Base-by-base conservation (phyloP, 2,329 filamentous ascomycete genomes). In the Sphaerulina vaccinii region DNA sequence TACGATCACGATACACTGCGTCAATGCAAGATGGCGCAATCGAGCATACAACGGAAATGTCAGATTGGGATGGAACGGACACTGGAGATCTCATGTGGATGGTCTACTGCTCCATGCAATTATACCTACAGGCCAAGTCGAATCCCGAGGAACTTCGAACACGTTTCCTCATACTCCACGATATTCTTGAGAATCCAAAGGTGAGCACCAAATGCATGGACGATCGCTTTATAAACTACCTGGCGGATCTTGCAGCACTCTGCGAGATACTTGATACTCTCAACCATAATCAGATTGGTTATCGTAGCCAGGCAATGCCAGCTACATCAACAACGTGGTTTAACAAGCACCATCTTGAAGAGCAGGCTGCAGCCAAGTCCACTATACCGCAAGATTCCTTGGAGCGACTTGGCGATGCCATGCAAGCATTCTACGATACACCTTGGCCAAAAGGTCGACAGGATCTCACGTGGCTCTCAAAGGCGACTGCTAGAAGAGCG, bases 391-490 rank as follows among this genome's bases (percentile, higher is more conserved):
- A 13, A 29, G 7, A 29, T 19, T 42, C 18, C 10, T 8, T 27
- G 10, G 11, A 42, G 39, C 18, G 39, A 11, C 21, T 42, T 6
- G 39, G 39, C 6, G 6, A 23, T 6, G 11, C 18, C 10, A 42
- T 42, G 39, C 6, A 15, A 9, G 16, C 19, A 19, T 22, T 42
- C 9, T 27, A 42, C 15, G n/a, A 19, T 13, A n/a, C n/a, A 13
- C 23, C 41, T 27, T 44, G 41, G 41, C 41, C 41, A 18, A 44
- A 48, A 27, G 44, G 33, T 3, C 5, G 16, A 18, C 35, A 39
- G 19, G 22, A 38, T 24, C 6, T 38, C 15, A 18, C 36, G 11
- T 49, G 35, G 37, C 29, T 32, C 5, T 8, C 13, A 15, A 41
- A 32, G 21, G 37, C 37, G 3, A 41, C 24, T 13, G 22, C 16